These are phyloP conservation scores for Leccinum sublutescens DNA, from an alignment of 768 basidiomycete species.

Conservation along the genomic window DNA sequence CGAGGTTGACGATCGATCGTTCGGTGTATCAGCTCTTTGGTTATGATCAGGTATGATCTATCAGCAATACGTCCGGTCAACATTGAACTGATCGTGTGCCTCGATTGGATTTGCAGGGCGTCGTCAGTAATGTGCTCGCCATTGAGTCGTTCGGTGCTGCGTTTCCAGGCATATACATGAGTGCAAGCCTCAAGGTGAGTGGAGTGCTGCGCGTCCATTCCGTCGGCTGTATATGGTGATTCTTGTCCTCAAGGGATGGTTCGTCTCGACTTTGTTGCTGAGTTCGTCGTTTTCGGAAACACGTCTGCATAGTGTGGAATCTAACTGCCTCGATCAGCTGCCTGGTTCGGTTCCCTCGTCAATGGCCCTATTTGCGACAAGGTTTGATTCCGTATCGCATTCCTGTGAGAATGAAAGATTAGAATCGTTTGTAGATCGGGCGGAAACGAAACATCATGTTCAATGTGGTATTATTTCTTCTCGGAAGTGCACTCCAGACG, in stretches of 20 bases:
- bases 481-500: constrained; percentile 32
- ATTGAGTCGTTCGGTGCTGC: constrained; percentile 35
- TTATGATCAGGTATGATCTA: constrained; percentile 27
- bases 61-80: background rate
- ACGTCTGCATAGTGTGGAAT: background rate
- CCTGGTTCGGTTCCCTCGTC: constrained; percentile 29
- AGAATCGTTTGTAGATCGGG: constrained; percentile 19
- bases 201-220: background rate
- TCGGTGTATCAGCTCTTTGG: constrained; percentile 27
- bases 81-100: background rate
- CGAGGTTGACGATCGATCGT: background rate
- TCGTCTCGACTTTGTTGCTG: constrained; percentile 29
- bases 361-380: constrained; percentile 35
- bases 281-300: constrained; percentile 14
- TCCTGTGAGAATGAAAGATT: background rate
- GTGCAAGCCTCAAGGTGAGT: constrained; percentile 26
- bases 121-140: constrained; percentile 33
- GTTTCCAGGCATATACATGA: constrained; percentile 31
- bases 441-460: constrained; percentile 29
- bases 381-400: constrained; percentile 6
- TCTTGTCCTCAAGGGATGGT: constrained; percentile 26
- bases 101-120: constrained; percentile 21
- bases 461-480: constrained; percentile 29
- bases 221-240: background rate
- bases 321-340: constrained; percentile 24